Conservation (phyloP, 2,329 filamentous ascomycete genomes). For the Colletotrichum noveboracense region DNA sequence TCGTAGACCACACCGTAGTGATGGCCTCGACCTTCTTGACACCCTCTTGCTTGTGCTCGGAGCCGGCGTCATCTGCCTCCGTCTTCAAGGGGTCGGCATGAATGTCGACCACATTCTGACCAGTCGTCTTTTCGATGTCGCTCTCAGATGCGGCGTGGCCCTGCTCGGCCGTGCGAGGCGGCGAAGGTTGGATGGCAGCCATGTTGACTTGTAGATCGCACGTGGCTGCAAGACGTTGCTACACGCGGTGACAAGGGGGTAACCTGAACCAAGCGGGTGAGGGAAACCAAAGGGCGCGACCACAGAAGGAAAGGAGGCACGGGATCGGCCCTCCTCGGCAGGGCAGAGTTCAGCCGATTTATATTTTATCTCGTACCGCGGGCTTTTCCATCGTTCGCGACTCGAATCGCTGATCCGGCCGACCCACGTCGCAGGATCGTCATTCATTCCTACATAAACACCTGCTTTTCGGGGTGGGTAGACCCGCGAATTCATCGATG, state of each 20-base stretch:
- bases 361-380: background rate
- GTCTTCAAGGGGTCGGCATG: conserved; percentile 19
- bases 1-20: conserved; percentile 42
- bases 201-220: background rate
- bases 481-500: background rate
- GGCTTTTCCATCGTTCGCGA: background rate
- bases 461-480: background rate
- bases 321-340: background rate
- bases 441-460: background rate
- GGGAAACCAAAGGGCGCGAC: background rate
- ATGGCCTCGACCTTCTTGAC: conserved; percentile 43
- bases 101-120: conserved; percentile 23
- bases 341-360: conserved; percentile 2
- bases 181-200: background rate
- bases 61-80: conserved; percentile 26
- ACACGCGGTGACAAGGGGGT: background rate
- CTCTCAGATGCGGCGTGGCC: background rate
- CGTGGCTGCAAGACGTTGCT: background rate
- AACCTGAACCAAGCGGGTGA: background rate
- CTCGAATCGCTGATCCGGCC: background rate
- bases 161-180: background rate
- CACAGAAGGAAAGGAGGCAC: background rate
- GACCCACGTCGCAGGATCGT: conserved; percentile 8
- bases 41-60: conserved; percentile 38
- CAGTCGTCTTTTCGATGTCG: conserved; percentile 25